Conservation (phyloP, 441 rosid genomes). For the Iberis amara region DNA sequence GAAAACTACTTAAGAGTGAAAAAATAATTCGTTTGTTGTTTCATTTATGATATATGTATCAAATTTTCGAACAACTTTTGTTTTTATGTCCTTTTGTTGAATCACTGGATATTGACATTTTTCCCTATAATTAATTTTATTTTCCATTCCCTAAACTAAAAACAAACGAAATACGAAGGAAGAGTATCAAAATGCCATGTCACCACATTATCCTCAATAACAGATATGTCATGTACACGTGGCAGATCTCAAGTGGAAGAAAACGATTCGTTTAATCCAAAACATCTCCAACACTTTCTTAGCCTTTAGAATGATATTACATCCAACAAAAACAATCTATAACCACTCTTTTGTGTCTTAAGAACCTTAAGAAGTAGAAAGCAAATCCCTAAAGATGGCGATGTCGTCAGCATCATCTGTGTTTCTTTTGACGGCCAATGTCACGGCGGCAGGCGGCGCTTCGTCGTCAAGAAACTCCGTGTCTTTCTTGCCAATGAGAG, state of each 20-base stretch:
- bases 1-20: no score
- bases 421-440: slow-evolving; percentile 45
- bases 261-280: slow-evolving; percentile 36
- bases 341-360: slow-evolving; percentile 18
- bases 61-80: no score
- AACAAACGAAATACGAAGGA: slow-evolving; percentile 2
- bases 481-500: slow-evolving; percentile 46
- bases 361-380: slow-evolving; percentile 2
- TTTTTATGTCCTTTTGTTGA: no score
- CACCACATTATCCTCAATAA: slow-evolving; percentile 51
- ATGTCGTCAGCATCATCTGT: slow-evolving; percentile 73
- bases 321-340: slow-evolving; percentile 19
- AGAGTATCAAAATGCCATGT: slow-evolving; percentile 19
- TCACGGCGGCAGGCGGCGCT: slow-evolving; percentile 32
- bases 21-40: no score
- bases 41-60: no score
- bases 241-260: slow-evolving; percentile 61
- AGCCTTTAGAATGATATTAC: slow-evolving; percentile 18
- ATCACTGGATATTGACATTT: background rate
- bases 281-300: slow-evolving; percentile 28
- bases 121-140: background rate
- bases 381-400: slow-evolving; percentile 31
- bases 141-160: background rate
- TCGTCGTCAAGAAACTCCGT: slow-evolving; percentile 38
- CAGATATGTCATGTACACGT: slow-evolving; percentile 47